These are phyloP conservation scores for Capsicum baccatum DNA, from an alignment of 257 asterid species.

Conservation along the genomic window DNA sequence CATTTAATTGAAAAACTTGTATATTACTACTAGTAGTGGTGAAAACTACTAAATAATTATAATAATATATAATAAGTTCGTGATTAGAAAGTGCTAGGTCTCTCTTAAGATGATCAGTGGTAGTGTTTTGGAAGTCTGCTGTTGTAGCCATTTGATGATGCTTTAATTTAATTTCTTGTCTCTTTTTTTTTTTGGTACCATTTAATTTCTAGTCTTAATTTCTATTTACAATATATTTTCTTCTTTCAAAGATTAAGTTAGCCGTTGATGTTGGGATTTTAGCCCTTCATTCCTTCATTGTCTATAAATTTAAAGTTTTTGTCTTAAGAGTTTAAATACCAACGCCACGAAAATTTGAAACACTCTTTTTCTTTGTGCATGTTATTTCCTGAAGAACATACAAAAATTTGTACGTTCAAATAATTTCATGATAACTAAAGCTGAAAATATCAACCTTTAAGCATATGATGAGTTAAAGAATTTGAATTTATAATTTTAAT, in stretches of 20 bases:
- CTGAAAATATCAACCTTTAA: too few relatives aligned
- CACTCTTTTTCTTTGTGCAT: too few relatives aligned
- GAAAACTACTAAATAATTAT: neutral
- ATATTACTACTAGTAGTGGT: constrained; percentile 8
- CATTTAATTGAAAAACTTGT: neutral
- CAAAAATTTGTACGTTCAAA: too few relatives aligned
- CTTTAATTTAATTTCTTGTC: neutral
- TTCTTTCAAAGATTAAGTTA: neutral
- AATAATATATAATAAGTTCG: too few relatives aligned
- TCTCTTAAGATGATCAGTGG: neutral
- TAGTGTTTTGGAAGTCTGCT: neutral
- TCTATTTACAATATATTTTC: neutral
- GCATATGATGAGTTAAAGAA: too few relatives aligned
- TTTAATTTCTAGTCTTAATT: neutral
- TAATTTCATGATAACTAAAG: neutral
- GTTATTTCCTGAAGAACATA: too few relatives aligned
- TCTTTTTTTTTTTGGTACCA: too few relatives aligned
- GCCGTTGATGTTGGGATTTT: neutral
- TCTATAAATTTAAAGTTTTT: too few relatives aligned
- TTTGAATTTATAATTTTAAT: too few relatives aligned
- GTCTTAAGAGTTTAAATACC: too few relatives aligned
- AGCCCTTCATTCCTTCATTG: too few relatives aligned
- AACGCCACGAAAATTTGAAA: too few relatives aligned
- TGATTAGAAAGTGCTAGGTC: constrained; percentile 1
- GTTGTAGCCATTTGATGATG: constrained; percentile 21